Evolutionary conservation across 495 filamentous ascomycete genomes (phyloP), one percentile per base, ranked within the genome.

Genomic region (Cetradonia linearis): DNA sequence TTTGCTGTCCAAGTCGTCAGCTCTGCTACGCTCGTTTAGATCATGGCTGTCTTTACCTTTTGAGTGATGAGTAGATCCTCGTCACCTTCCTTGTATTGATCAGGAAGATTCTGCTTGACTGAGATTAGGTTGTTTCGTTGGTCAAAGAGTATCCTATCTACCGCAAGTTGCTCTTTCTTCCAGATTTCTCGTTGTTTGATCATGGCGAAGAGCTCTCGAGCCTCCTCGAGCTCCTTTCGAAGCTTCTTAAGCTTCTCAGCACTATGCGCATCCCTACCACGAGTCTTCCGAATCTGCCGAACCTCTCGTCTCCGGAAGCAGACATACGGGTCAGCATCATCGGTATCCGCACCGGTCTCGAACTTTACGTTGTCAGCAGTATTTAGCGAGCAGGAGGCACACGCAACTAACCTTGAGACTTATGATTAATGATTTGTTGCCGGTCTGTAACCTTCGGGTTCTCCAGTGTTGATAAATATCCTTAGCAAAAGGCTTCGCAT

Each of bases 261-360:
- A 65, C 89, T 91, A 68, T 95, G 91, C 20, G 88, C 87, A 77
- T 97, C 94, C 67, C 93, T 81, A 50, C 89, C 87, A 67, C 93
- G 85, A 36, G 93, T 98, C 74, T 96, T 97, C 65, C 93, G 86
- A 53, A 89, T 89, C 71, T 93, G 89, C 44, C 93, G 88, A 37
- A 95, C 88, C 71, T 98, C 93, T 48, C 94, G 88, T 58, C 94
- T 87, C 62, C 93, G 85, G 81, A 98, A 98, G 75, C 93, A 98
- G 70, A 98, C 91, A 70, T 94, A 98, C 57, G 93, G 94, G 73
- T 98, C 93, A 64, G 86, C 81, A 65, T 98, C 93, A 71, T 98
- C 93, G 49, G 86, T 95, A 57, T 97, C 93, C 69, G 86, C 84
- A 52, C 89, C 86, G 44, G 83, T 91, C 75, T 97, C 94, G 57